Base-by-base conservation (phyloP, 2,329 filamentous ascomycete genomes). In the Didymella arachidicola region DNA sequence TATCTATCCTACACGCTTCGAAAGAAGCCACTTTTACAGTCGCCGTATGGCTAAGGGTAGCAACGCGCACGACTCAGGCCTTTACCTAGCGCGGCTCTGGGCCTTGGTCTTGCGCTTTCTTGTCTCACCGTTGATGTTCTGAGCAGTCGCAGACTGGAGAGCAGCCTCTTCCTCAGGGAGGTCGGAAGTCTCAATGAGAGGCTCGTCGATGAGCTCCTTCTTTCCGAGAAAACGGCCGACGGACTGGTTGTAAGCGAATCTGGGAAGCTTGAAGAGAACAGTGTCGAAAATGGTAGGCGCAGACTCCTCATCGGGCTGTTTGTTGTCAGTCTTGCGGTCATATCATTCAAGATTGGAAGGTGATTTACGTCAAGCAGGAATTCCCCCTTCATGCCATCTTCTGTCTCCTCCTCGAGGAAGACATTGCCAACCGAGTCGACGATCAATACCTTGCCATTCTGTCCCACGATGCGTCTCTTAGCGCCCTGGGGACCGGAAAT, bases 391-490 rank as follows among this genome's bases (percentile, higher is more conserved):
- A 91, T 87, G 52, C 95, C 95, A 25, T 97, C 92, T 66, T 93
- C 93, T 50, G 92, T 92, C 69, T 92, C 86, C 73, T 96, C 91
- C 78, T 98, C 93, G n/a, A 99, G 83, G 73, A 92, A 99, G 12
- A 99, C 95, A 69, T 97, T 93, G 27, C 95, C 95, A 10, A 89
- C 82, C 0, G 91, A 92, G 78, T 99, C 94, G 4, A 99, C 95
- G 55, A 99, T 89, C 36, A 99, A 82, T 0, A 96, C 84, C 82
- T 98, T 99, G 66, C 95, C 95, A 70, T 99, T 99, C 82, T 97
- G 90, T 2, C 93, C 94, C 26, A 93, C 87, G 16, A 98, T 92
- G 34, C 92, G 86, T 83, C 94, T 96, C 79, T 92, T 92, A 32
- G 89, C 84, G 19, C 93, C 93, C 36, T 88, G 85, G 1, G 91